Evolutionary conservation across 805 yeast genomes (phyloP).

Genomic region (Candida vartiovaarae): DNA sequence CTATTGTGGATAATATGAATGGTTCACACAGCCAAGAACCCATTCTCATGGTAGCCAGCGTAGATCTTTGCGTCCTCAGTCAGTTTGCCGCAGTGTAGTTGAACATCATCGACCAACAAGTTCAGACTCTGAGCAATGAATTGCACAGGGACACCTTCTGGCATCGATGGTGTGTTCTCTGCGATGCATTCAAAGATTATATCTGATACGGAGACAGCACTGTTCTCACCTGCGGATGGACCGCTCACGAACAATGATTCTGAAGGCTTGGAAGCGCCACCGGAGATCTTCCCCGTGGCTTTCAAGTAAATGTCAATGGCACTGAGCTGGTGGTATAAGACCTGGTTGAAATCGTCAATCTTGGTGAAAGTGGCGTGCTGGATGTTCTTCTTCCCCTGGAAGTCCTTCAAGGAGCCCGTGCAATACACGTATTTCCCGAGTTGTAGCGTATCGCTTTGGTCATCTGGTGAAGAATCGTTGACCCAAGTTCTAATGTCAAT

Average conservation of each 20-base stretch:
- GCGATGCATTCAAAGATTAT: slow-evolving; percentile 41
- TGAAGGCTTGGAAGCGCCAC: slow-evolving; percentile 1
- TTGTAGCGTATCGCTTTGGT: slow-evolving; percentile 26
- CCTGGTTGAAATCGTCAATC: slow-evolving; percentile 58
- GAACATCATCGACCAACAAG: slow-evolving; percentile 41
- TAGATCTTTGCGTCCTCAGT: slow-evolving; percentile 65
- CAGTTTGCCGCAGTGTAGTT: slow-evolving; percentile 43
- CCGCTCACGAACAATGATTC: slow-evolving; percentile 37
- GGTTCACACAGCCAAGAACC: slow-evolving; percentile 43
- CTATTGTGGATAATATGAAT: background rate
- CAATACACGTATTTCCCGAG: slow-evolving; percentile 57
- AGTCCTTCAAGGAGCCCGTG: slow-evolving; percentile 49
- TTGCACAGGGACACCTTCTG: slow-evolving; percentile 69
- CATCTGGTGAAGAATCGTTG: slow-evolving; percentile 31
- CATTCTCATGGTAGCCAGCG: slow-evolving; percentile 61
- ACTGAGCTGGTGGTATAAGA: slow-evolving; percentile 58
- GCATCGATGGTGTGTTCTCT: slow-evolving; percentile 49
- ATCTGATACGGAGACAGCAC: slow-evolving; percentile 30
- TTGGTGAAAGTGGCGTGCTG: slow-evolving; percentile 56
- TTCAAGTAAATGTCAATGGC: slow-evolving; percentile 52
- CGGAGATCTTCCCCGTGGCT: slow-evolving; percentile 40
- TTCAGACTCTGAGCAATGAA: slow-evolving; percentile 52
- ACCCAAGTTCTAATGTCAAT: slow-evolving; percentile 62
- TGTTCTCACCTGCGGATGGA: slow-evolving; percentile 26
- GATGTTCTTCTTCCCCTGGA: slow-evolving; percentile 55